A percentile compares a stretch with the other conserved stretches of the same genome.
These are phyloP conservation scores for Boletus rubropictus DNA, from an alignment of 768 basidiomycete species.

Conservation along the genomic window DNA sequence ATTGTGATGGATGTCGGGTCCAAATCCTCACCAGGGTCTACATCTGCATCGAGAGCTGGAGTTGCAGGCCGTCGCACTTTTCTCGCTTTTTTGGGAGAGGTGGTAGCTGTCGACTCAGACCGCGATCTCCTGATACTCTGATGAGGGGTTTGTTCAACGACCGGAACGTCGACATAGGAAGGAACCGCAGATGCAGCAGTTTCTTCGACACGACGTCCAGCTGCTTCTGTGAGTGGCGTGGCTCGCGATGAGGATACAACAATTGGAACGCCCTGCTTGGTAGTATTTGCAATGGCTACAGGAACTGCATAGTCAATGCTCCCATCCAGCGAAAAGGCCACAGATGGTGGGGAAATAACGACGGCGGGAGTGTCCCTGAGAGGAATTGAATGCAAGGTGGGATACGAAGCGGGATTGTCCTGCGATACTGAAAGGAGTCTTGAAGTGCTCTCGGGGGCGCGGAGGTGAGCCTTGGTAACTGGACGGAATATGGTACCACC, in stretches of 20 bases:
- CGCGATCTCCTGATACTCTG: conserved; percentile 19
- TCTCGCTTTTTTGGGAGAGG: conserved; percentile 31
- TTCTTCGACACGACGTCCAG: conserved; percentile 1
- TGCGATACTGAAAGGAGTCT: conserved; percentile 14
- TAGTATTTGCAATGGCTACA: not conserved
- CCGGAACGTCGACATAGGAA: conserved; percentile 18
- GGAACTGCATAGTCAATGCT: conserved; percentile 1
- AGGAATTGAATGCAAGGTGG: not conserved
- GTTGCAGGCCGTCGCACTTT: conserved; percentile 41
- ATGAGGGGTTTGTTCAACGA: conserved; percentile 5
- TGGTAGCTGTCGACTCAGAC: conserved; percentile 13
- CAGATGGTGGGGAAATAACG: conserved; percentile 2
- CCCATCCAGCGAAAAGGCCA: conserved; percentile 4
- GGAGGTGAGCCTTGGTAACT: conserved; percentile 51
- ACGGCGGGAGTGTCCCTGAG: not conserved
- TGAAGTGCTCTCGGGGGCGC: conserved; percentile 27
- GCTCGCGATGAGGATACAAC: conserved; percentile 17
- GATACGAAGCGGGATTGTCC: conserved; percentile 12
- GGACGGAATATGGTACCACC: conserved; percentile 66
- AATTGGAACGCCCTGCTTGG: conserved; percentile 14
- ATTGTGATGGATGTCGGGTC: conserved; percentile 83
- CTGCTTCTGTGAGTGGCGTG: conserved; percentile 1
- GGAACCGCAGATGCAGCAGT: not conserved
- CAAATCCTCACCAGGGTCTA: conserved; percentile 67
- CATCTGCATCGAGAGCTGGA: conserved; percentile 52